These are phyloP conservation scores for Dendrocalamus latiflorus DNA, from an alignment of 202 grass and related monocot genomes.

Conservation along the genomic window DNA sequence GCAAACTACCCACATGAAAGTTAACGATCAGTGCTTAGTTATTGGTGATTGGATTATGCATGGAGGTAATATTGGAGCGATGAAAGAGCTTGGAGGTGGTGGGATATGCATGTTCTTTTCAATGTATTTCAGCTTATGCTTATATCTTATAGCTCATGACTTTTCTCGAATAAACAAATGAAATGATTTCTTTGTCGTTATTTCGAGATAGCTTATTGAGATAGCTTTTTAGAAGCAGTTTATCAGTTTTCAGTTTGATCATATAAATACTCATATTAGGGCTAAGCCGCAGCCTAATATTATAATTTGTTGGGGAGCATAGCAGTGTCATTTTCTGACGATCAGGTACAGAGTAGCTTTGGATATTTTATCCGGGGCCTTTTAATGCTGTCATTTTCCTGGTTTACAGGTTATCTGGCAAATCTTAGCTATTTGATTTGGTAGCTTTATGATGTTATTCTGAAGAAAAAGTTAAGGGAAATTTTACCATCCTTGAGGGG, in stretches of 20 bases:
- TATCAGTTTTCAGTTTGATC: too few relatives aligned
- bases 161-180: too few relatives aligned
- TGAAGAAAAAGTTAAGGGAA: not conserved
- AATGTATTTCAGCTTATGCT: too few relatives aligned
- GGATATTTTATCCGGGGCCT: not conserved
- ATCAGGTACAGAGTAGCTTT: not conserved
- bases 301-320: not conserved
- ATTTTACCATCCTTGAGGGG: too few relatives aligned
- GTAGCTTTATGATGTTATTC: not conserved
- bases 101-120: not conserved
- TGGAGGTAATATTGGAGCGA: slow-evolving; percentile 13
- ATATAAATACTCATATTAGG: too few relatives aligned
- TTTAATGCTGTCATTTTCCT: slow-evolving; percentile 25
- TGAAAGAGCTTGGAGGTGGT: not conserved
- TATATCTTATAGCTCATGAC: too few relatives aligned
- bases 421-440: not conserved
- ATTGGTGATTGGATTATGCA: not conserved
- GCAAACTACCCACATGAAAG: too few relatives aligned
- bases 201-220: too few relatives aligned
- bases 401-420: slow-evolving; percentile 29
- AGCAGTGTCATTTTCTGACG: slow-evolving; percentile 28
- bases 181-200: rapidly evolving
- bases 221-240: too few relatives aligned
- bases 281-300: too few relatives aligned
- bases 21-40: not conserved